Base-by-base conservation (phyloP, 2,329 filamentous ascomycete species). In the Lachnellula occidentalis region DNA sequence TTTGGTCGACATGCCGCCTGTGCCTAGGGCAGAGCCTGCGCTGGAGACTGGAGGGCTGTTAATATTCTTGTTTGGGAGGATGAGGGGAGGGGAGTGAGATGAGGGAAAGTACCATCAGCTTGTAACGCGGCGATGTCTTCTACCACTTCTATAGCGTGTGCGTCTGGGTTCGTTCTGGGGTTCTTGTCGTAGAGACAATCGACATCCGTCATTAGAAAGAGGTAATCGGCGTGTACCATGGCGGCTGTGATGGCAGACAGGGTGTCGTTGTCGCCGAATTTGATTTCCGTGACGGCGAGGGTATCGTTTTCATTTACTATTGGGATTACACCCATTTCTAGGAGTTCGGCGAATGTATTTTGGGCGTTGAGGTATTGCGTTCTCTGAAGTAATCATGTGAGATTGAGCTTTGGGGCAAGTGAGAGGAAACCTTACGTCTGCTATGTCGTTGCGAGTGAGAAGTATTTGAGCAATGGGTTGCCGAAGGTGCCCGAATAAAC, bases 261-360 rank as follows among this genome's bases (percentile, higher is more conserved):
- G 1, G 94, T 99, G 72, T 99, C 94, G 66, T 99, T 99, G 77
- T 99, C 94, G 62, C 94, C 94, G 69, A 99, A 99, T 77, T 97
- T 97, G 75, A 99, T 99, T 79, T 99, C 94, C 45, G 92, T 89
- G 61, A 99, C 94, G 22, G 92, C 90, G 52, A 99, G 76, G 2
- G 94, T 99, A 71, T 99, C 94, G 72, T 99, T 99, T 74, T 99
- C 94, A 67, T 99, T 99, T 60, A 99, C 94, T 65, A 99, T 96
- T 9, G 94, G 94, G 59, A 99, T 95, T 24, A 97, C 92, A 2
- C 92, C 92, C 87, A 96, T 94, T 66, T 92, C 86, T 17, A 99
- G 76, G 46, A 97, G 79, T 71, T 96, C 90, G 50, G 84, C 81
- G 69, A 99, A 89, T 0, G 94, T 97, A 68, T 96, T 96, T 73